Conservation (phyloP, 768 basidiomycete species). For the Cytidiella melzeri region DNA sequence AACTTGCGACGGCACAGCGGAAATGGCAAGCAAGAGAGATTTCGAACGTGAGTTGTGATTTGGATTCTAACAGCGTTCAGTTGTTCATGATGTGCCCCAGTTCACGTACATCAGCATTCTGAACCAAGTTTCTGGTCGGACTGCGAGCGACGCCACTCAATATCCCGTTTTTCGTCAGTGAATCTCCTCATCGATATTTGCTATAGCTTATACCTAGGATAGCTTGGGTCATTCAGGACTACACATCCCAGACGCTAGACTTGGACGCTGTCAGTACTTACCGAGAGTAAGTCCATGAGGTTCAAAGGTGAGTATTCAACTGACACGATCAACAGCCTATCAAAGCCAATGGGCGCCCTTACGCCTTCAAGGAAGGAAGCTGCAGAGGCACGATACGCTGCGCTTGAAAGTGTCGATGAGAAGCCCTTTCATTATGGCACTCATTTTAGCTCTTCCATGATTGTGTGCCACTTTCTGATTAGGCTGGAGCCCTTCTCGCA, state of each 20-base stretch:
- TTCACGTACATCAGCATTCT: conserved; percentile 86
- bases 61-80: not conserved
- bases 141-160: conserved; percentile 91
- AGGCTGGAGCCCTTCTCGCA: conserved; percentile 85
- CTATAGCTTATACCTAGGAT: conserved; percentile 5
- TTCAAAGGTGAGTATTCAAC: not conserved
- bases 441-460: conserved; percentile 96
- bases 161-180: conserved; percentile 84
- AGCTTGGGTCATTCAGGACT: conserved; percentile 91
- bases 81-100: conserved; percentile 31
- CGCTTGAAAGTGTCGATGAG: conserved; percentile 74
- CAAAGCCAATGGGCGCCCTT: conserved; percentile 87
- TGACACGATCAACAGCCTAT: conserved; percentile 42
- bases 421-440: conserved; percentile 91
- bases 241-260: conserved; percentile 65
- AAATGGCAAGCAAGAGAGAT: conserved; percentile 90
- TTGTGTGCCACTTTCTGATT: conserved; percentile 91
- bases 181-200: not conserved
- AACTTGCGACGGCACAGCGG: conserved; percentile 63
- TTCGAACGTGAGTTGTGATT: conserved; percentile 61
- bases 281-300: conserved; percentile 71
- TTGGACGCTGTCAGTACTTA: conserved; percentile 54
- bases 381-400: conserved; percentile 68
- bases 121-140: conserved; percentile 89
- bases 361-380: conserved; percentile 69